Evolutionary conservation across 192 early-diverging fungal species (phyloP).

Genomic region (Helicostylum pulchrum): DNA sequence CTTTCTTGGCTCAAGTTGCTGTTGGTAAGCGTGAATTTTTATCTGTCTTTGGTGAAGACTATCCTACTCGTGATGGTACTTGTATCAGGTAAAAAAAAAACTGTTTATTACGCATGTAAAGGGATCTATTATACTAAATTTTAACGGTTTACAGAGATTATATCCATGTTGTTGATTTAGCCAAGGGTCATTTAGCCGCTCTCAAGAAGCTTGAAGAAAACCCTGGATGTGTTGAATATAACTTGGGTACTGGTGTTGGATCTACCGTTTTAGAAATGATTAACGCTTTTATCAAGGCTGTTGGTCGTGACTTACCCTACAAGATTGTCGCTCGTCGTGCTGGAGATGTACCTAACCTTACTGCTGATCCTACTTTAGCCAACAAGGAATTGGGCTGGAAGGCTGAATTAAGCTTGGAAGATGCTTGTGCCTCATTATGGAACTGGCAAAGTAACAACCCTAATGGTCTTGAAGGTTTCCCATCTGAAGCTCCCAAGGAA

Average conservation of each 20-base stretch:
- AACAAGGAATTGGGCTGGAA: conserved; percentile 61
- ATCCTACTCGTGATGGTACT: conserved; percentile 90
- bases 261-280: conserved; percentile 92
- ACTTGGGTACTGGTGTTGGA: conserved; percentile 87
- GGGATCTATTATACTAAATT: neutral
- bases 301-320: conserved; percentile 77
- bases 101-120: neutral
- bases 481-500: conserved; percentile 28
- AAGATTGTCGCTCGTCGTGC: conserved; percentile 60
- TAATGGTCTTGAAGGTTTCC: conserved; percentile 49
- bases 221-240: conserved; percentile 69
- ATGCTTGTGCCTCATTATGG: conserved; percentile 72
- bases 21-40: conserved; percentile 80
- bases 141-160: conserved; percentile 68
- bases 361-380: conserved; percentile 72
- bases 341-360: conserved; percentile 84
- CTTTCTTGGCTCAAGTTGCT: conserved; percentile 86
- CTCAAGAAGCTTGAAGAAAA: conserved; percentile 68
- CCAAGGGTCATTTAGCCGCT: conserved; percentile 84
- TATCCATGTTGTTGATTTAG: conserved; percentile 93
- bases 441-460: conserved; percentile 71
- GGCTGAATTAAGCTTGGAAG: conserved; percentile 51
- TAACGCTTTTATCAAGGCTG: conserved; percentile 73
- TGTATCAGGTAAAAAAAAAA: conserved; percentile 52
- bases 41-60: conserved; percentile 91